Evolutionary conservation across 352 stramenopile genomes (phyloP).

Genomic region (Thalassiosira hispida): DNA sequence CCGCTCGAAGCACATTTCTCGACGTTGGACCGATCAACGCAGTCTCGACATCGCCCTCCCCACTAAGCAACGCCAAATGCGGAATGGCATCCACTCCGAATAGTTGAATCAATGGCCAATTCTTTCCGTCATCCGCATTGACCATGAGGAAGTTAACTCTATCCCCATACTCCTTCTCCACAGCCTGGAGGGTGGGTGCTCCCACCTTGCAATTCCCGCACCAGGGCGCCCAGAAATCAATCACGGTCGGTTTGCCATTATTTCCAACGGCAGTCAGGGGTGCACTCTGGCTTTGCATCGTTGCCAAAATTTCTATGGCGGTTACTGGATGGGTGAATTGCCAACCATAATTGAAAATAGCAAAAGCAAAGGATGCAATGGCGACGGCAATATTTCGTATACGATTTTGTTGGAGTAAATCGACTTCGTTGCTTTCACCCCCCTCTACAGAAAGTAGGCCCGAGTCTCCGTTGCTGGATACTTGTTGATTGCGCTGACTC

Average conservation of each 20-base stretch:
- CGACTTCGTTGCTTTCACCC: neutral
- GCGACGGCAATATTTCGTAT: constrained; percentile 65
- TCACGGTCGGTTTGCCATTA: constrained; percentile 76
- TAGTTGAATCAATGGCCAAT: constrained; percentile 71
- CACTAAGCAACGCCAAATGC: constrained; percentile 69
- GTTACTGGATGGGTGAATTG: constrained; percentile 75
- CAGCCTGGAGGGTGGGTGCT: constrained; percentile 61
- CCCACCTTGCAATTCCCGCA: constrained; percentile 78
- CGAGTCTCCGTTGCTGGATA: neutral
- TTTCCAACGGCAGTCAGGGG: constrained; percentile 66
- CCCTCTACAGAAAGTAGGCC: neutral
- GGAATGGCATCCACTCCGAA: constrained; percentile 83
- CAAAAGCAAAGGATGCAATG: constrained; percentile 57
- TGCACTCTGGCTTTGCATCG: constrained; percentile 64
- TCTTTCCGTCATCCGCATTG: constrained; percentile 62
- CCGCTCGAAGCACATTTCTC: constrained; percentile 59
- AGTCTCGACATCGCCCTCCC: constrained; percentile 76
- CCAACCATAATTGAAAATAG: constrained; percentile 69
- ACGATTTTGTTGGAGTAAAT: constrained; percentile 28
- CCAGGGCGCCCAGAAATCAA: constrained; percentile 84
- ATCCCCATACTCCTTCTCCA: constrained; percentile 75
- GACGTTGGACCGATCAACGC: constrained; percentile 78
- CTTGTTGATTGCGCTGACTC: neutral
- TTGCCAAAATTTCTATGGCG: constrained; percentile 63
- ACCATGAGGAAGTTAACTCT: constrained; percentile 81